Percentiles rank a stretch among this genome's conserved stretches.
Evolutionary conservation across 164 flowering plant species (phyloP).

Genomic region (Macadamia tetraphylla): DNA sequence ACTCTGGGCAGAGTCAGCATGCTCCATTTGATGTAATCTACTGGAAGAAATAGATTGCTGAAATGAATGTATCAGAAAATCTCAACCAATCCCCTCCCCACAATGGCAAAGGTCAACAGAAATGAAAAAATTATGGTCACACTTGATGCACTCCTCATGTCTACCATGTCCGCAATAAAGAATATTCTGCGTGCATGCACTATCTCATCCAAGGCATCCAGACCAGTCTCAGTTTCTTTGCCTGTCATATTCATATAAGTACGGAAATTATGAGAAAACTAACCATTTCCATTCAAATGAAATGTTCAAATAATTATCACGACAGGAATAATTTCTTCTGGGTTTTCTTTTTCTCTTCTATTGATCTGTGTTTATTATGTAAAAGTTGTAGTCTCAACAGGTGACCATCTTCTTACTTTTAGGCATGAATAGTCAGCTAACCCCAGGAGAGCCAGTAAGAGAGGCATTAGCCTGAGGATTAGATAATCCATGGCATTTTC

Average conservation of each 20-base stretch:
- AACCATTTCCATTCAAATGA: not conserved
- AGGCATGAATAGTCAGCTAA: too few relatives aligned
- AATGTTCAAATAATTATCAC: not conserved
- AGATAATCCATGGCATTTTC: too few relatives aligned
- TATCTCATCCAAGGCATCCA: not conserved
- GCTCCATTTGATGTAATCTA: conserved; percentile 42
- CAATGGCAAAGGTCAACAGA: conserved; percentile 5
- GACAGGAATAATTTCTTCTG: not conserved
- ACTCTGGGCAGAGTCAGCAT: conserved; percentile 36
- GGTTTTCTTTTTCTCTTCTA: not conserved
- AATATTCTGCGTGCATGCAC: not conserved
- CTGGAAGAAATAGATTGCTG: not conserved
- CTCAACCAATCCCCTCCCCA: conserved; percentile 7
- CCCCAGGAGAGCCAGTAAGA: too few relatives aligned
- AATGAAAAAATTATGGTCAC: conserved; percentile 2
- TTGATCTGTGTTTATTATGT: too few relatives aligned
- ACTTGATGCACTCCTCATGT: not conserved
- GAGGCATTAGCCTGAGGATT: too few relatives aligned
- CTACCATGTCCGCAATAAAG: not conserved
- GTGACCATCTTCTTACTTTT: too few relatives aligned
- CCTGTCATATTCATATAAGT: conserved; percentile 8
- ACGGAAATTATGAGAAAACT: not conserved
- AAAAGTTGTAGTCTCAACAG: too few relatives aligned
- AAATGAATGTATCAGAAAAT: not conserved
- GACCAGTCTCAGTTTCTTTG: conserved; percentile 7